Base-by-base conservation (phyloP, 768 basidiomycete species). In the Cubamyces sp. region DNA sequence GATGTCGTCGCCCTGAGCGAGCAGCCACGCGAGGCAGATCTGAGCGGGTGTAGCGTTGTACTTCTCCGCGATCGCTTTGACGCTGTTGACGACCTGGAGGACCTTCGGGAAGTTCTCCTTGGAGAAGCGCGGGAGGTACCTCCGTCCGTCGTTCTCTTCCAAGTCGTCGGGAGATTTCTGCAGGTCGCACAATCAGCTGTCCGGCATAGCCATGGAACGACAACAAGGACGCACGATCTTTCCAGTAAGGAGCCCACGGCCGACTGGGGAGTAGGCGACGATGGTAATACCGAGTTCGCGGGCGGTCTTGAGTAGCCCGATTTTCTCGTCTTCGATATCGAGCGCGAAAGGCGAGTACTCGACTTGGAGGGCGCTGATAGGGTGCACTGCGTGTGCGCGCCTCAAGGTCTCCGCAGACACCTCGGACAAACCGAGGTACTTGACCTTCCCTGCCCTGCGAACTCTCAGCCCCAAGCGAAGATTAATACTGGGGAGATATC, bases 291-390 rank as follows among this genome's bases (percentile, higher is more conserved):
- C 81, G 12, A 81, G 72, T 66, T 83, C 79, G 25, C 77, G 63
- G 9, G 77, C 76, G 0, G 80, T 74, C 15, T 76, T 68, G 8
- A 81, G 69, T 21, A 84, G 65, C 0, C 68, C 75, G 51, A 74
- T 71, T 65, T 77, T 72, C 42, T 70, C 70, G 65, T 77, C 70
- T 67, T 82, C 81, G 49, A 83, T 76, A 57, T 80, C 77, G 30
- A 82, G 74, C 14, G 72, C 73, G 65, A 81, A 79, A 0, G 80
- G 78, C 0, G 78, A 79, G 62, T 76, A 82, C 66, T 82, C 81
- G 52, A 81, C 74, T 64, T 83, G 77, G 11, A 81, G 61, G 2
- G 79, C 79, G 9, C 79, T 62, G 61, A 82, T 77, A 3, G 79
- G 79, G 55, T 80, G 78, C 77, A 78, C 71, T 28, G 71, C 73